A percentile compares a stretch with the other conserved stretches of the same genome.
Evolutionary conservation across 1,139 yeast genomes (phyloP).

Genomic region (Zygosaccharomyces sapae): DNA sequence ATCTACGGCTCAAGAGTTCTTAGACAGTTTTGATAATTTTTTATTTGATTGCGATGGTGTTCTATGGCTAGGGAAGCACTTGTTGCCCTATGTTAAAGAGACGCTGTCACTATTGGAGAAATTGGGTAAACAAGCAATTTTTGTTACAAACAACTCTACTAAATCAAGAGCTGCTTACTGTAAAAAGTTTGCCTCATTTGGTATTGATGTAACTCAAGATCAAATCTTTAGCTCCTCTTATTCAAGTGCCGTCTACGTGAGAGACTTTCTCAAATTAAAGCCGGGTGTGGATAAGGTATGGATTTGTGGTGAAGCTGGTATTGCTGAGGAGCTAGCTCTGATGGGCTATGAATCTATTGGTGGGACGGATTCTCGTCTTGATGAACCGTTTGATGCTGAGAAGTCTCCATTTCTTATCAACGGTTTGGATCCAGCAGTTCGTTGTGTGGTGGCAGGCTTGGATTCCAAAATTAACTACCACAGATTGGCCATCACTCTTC

Average conservation of each 20-base stretch:
- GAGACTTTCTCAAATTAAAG: conserved; percentile 62
- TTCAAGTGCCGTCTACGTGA: conserved; percentile 83
- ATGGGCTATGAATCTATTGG: conserved; percentile 71
- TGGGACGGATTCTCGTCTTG: conserved; percentile 54
- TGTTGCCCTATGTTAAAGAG: conserved; percentile 69
- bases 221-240: conserved; percentile 90
- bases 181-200: conserved; percentile 69
- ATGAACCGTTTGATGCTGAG: conserved; percentile 40
- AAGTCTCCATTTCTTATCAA: conserved; percentile 46
- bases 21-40: conserved; percentile 70
- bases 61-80: conserved; percentile 74
- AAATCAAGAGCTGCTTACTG: conserved; percentile 78
- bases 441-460: conserved; percentile 86
- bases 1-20: conserved; percentile 48
- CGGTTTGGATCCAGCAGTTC: conserved; percentile 65
- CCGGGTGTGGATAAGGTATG: conserved; percentile 73
- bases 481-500: conserved; percentile 75
- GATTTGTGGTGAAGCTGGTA: conserved; percentile 82
- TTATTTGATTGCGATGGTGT: conserved; percentile 95
- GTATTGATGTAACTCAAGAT: conserved; percentile 58
- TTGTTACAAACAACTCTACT: conserved; percentile 94
- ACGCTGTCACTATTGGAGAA: conserved; percentile 54
- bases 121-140: conserved; percentile 61
- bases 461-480: conserved; percentile 74
- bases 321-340: conserved; percentile 64